Evolutionary conservation across 2,329 filamentous ascomycete species (phyloP), one percentile per base, ranked within the genome.

Genomic region (Hymenoscyphus occultus): DNA sequence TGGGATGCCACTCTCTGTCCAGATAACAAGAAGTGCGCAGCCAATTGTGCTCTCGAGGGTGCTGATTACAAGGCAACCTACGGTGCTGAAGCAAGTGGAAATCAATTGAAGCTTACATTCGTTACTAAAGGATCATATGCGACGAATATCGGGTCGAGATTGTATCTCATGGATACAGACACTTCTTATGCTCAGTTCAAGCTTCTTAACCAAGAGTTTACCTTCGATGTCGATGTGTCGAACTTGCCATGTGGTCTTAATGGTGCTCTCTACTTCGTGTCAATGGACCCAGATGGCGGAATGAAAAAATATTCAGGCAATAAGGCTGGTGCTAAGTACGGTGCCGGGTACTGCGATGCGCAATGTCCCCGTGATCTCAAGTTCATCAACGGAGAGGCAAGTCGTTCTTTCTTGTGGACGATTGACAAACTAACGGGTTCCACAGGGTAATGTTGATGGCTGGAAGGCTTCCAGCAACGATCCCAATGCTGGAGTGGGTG

Each of bases 141-240:
- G 5, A 70, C 79, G 69, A 83, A 83, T 74, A 74, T 83, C 54
- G 81, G 81, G n/a, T 79, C 85, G 63, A 84, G 88, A 70, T 77
- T 87, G 56, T 91, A 90, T 76, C 81, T 91, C 67, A 84, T 91
- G 79, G 83, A 70, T 39, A 68, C 66, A 32, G 67, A 86, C 59
- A 80, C 79, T 69, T 83, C 83, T 65, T 91, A 91, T 77, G 79
- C 89, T 78, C 82, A 84, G 75, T 87, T 90, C 78, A 81, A 85
- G 65, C 80, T 90, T 68, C 80, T 86, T 63, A 85, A 85, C 77
- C 82, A 87, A 73, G 89, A 91, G 77, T 87, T 91, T 78, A 87
- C 86, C 65, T 90, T 91, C 68, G 87, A 90, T 64, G 88, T 90
- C 54, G 89, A 91, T 74, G 84, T 90, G 42, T 90, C 87, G 39